Base-by-base conservation (phyloP, 169 alveolate genomes). In the Eimeria tenella region DNA sequence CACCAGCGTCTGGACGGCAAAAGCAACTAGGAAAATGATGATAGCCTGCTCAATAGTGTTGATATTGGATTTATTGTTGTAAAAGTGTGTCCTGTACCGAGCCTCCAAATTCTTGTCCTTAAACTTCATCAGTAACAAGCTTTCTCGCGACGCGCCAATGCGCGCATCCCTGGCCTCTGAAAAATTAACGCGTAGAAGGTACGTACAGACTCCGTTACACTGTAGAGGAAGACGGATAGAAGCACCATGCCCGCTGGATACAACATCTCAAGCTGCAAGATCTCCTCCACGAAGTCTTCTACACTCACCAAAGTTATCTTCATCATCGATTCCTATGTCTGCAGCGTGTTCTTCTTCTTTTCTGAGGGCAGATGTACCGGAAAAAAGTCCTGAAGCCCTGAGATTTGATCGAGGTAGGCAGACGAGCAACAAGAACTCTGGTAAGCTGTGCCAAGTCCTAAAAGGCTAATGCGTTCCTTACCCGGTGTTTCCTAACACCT, bases 1-100 rank as follows among this genome's bases (percentile, higher is more conserved):
- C 52, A 96, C 94, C 21, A 98, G 81, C 13, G 98, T 97, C 93
- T 97, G 99, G 71, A 95, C 96, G 10, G 97, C 97, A 75, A 97
- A 97, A n/a, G 98, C 96, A 60, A 97, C 94, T 13, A 97, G 95
- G 86, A 97, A 97, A 21, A 98, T 97, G 58, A 97, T 97, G 70
- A 98, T 90, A 5, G 98, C 97, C 92, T 97, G 98, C 90, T 98
- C 99, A 49, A 97, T 97, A 13, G 98, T 96, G 84, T 96, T 96
- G 49, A 97, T 92, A 58, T 97, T 98, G 11, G 98, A 93, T 49
- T 96, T 94, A 86, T 97, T 96, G 86, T 97, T 96, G 96, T 97
- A 98, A 91, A 97, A 98, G 90, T 97, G 96, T 8, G 96, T 81
- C 82, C 98, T 91, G 94, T 97, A 98, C 74, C 97, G 96, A 56